Conservation (phyloP, 2,329 filamentous ascomycete genomes). For the Lasiodiplodia sp. region DNA sequence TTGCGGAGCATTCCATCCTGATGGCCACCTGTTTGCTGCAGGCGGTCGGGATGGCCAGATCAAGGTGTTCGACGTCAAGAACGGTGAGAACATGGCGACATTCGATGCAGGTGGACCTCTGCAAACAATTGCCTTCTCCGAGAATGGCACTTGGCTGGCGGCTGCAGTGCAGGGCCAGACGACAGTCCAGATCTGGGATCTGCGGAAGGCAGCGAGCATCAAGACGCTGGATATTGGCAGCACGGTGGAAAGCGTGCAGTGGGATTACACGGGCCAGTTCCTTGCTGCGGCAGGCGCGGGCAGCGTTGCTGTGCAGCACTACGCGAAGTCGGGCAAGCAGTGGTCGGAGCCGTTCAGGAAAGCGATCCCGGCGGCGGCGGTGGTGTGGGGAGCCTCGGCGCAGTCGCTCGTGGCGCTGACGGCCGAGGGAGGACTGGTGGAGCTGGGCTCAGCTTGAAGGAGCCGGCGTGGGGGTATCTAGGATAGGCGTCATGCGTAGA, state of each 20-base stretch:
- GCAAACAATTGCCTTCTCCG: slow-evolving; percentile 82
- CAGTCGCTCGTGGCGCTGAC: slow-evolving; percentile 78
- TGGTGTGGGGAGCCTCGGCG: slow-evolving; percentile 80
- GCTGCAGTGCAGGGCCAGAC: slow-evolving; percentile 79
- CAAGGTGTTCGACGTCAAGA: slow-evolving; percentile 87
- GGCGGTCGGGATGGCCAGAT: slow-evolving; percentile 82
- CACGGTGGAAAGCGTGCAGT: slow-evolving; percentile 76
- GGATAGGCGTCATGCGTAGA: slow-evolving; percentile 33
- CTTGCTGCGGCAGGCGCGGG: slow-evolving; percentile 81
- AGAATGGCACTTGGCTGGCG: slow-evolving; percentile 97
- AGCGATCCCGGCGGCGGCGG: slow-evolving; percentile 73
- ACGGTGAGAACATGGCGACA: slow-evolving; percentile 75
- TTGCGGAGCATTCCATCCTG: slow-evolving; percentile 87
- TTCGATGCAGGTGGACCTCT: slow-evolving; percentile 73
- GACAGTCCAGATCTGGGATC: slow-evolving; percentile 85
- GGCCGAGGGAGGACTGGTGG: slow-evolving; percentile 75
- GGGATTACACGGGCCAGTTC: slow-evolving; percentile 97
- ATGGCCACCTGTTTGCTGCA: slow-evolving; percentile 90
- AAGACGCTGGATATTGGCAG: slow-evolving; percentile 88
- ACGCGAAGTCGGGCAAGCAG: slow-evolving; percentile 82
- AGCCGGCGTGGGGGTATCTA: slow-evolving; percentile 34
- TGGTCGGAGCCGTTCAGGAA: slow-evolving; percentile 88
- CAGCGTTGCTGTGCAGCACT: slow-evolving; percentile 87
- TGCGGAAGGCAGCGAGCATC: slow-evolving; percentile 81
- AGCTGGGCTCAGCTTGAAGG: slow-evolving; percentile 67